Conservation (phyloP, 768 basidiomycete genomes). For the Tylopilus subfusipes region DNA sequence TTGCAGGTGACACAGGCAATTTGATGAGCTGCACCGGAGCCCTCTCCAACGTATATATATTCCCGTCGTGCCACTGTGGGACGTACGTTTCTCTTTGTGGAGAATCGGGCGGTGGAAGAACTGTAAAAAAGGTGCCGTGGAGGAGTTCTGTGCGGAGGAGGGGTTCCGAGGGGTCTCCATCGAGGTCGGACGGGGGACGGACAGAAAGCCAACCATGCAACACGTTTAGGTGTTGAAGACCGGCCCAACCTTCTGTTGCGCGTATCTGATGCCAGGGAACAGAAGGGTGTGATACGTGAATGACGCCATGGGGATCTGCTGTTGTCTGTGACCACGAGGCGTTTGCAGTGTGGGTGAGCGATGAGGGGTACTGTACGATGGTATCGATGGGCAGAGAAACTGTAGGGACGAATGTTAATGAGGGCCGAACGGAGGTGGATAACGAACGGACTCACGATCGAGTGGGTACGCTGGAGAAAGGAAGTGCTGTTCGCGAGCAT, state of each 20-base stretch:
- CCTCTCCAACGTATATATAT: slow-evolving; percentile 71
- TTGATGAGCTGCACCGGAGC: slow-evolving; percentile 46
- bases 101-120: slow-evolving; percentile 45
- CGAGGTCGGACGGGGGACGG: slow-evolving; percentile 37
- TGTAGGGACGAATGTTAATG: slow-evolving; percentile 7
- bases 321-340: slow-evolving; percentile 55
- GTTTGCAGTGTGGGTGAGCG: slow-evolving; percentile 37
- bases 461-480: slow-evolving; percentile 76
- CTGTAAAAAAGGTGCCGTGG: slow-evolving; percentile 73
- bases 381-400: slow-evolving; percentile 11
- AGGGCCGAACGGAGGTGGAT: background rate
- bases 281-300: slow-evolving; percentile 62
- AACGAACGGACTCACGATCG: slow-evolving; percentile 43
- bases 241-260: slow-evolving; percentile 82
- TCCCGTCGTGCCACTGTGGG: slow-evolving; percentile 74
- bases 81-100: slow-evolving; percentile 26
- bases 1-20: slow-evolving; percentile 44
- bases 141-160: slow-evolving; percentile 56
- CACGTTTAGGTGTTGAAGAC: slow-evolving; percentile 74
- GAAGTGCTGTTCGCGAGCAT: slow-evolving; percentile 80
- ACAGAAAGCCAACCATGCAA: slow-evolving; percentile 64
- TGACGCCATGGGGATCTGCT: slow-evolving; percentile 41
- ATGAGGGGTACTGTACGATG: slow-evolving; percentile 52
- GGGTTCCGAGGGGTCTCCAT: slow-evolving; percentile 30
- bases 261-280: slow-evolving; percentile 68